Evolutionary conservation across 768 basidiomycete genomes (phyloP).

Genomic region (Leucosporidium creatinivorum): DNA sequence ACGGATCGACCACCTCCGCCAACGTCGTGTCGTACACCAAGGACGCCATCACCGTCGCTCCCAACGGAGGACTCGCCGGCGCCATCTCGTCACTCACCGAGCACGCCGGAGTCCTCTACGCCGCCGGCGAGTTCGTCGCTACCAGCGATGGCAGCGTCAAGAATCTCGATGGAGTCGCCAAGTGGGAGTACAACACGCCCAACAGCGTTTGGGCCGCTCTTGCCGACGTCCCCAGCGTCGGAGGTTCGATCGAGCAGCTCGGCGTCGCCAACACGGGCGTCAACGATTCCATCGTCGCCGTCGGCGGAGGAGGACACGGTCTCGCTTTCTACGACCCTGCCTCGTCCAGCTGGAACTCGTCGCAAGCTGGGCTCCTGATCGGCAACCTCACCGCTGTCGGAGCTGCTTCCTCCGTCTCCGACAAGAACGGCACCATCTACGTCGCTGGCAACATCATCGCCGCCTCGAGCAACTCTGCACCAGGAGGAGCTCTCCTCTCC

Average conservation of each 20-base stretch:
- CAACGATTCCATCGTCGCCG: slow-evolving; percentile 16
- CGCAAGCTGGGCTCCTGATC: slow-evolving; percentile 21
- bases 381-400: slow-evolving; percentile 39
- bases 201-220: slow-evolving; percentile 25
- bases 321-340: slow-evolving; percentile 28
- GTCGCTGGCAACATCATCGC: slow-evolving; percentile 63
- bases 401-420: not conserved
- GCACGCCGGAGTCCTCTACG: slow-evolving; percentile 54
- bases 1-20: slow-evolving; percentile 45
- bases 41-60: slow-evolving; percentile 47
- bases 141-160: slow-evolving; percentile 66
- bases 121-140: slow-evolving; percentile 81
- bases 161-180: slow-evolving; percentile 46
- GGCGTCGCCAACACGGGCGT: slow-evolving; percentile 13
- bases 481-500: slow-evolving; percentile 50
- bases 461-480: slow-evolving; percentile 43
- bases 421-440: slow-evolving; percentile 28
- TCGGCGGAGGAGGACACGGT: slow-evolving; percentile 20
- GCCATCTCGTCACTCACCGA: slow-evolving; percentile 59
- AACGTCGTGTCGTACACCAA: slow-evolving; percentile 68
- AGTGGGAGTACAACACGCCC: slow-evolving; percentile 20
- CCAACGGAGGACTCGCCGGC: slow-evolving; percentile 70
- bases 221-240: not conserved
- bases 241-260: slow-evolving; percentile 5
- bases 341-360: slow-evolving; percentile 19